A percentile compares a stretch with the other conserved stretches of the same genome.
phyloP scores from a whole-genome alignment of 352 stramenopile genomes.

The Globisporangium cylindrosporum region DNA sequence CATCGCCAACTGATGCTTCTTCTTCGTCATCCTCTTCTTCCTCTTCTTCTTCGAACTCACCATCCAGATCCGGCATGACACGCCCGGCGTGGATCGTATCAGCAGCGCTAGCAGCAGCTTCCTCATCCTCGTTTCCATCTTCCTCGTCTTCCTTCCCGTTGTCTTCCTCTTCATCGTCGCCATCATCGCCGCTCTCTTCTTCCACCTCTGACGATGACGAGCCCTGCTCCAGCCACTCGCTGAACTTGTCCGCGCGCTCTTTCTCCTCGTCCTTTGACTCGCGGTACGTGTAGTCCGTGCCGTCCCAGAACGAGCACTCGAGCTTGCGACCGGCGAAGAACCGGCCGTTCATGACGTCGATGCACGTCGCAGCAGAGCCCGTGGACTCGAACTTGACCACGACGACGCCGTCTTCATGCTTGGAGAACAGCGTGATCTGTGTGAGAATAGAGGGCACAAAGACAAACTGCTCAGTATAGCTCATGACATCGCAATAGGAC shows the following conservation, averaged over 20 bases:
- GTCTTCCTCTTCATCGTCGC: neutral
- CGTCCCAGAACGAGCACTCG: constrained; percentile 93
- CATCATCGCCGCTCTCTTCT: constrained; percentile 22
- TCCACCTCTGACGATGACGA: constrained; percentile 57
- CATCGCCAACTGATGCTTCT: constrained; percentile 4
- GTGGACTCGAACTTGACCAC: constrained; percentile 93
- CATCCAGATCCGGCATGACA: constrained; percentile 11
- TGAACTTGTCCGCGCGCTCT: constrained; percentile 91
- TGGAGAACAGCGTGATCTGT: constrained; percentile 95
- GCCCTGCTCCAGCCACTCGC: constrained; percentile 91
- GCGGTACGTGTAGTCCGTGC: constrained; percentile 91
- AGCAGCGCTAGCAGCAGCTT: neutral
- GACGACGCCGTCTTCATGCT: constrained; percentile 90
- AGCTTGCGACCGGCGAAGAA: constrained; percentile 89
- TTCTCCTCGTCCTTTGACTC: constrained; percentile 79
- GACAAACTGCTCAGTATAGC: neutral
- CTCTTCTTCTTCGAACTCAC: constrained; percentile 21
- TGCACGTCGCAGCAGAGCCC: constrained; percentile 78
- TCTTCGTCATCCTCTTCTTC: constrained; percentile 25
- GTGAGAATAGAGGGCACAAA: constrained; percentile 31
- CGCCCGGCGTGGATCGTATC: constrained; percentile 15
- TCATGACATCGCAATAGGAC: neutral
- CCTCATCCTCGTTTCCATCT: constrained; percentile 4
- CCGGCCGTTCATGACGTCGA: constrained; percentile 88
- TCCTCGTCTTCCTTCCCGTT: constrained; percentile 3